Conservation (phyloP, 768 basidiomycete genomes). For the Lactifluus subvellereus region DNA sequence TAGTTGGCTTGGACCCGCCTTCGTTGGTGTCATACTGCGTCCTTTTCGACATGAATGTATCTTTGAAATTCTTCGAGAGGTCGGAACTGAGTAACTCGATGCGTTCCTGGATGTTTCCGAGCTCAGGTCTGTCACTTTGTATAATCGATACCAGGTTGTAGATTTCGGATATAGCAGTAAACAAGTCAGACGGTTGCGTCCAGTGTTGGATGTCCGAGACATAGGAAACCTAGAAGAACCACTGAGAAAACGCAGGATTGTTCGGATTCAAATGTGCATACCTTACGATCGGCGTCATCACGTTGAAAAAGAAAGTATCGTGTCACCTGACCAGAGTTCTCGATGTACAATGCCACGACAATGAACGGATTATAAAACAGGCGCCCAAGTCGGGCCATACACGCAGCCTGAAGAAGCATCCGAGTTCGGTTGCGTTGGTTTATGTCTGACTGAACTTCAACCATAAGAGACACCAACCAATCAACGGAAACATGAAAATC, state of each 20-base stretch:
- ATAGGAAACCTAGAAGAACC: background rate
- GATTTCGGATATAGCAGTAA: background rate
- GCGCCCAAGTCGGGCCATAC: too few relatives aligned
- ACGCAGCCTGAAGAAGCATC: too few relatives aligned
- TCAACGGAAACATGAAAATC: background rate
- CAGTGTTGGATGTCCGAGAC: background rate
- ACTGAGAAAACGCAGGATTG: background rate
- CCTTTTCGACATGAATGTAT: background rate
- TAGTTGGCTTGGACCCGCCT: too few relatives aligned
- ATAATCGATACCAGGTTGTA: background rate
- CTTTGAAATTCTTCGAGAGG: background rate
- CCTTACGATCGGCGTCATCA: background rate
- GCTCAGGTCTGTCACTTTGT: background rate
- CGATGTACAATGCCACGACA: background rate
- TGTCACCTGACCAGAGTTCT: background rate
- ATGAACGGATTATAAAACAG: background rate
- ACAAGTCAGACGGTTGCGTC: background rate
- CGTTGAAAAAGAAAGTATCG: background rate
- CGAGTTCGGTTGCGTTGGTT: background rate
- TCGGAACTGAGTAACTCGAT: background rate
- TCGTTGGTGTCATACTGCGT: background rate
- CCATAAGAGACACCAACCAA: background rate
- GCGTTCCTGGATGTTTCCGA: background rate
- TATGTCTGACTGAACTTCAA: background rate
- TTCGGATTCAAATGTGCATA: background rate